Evolutionary conservation across 1,139 yeast species (phyloP), one percentile per base, ranked within the genome.

Genomic region (Scheffersomyces cryptocercus): DNA sequence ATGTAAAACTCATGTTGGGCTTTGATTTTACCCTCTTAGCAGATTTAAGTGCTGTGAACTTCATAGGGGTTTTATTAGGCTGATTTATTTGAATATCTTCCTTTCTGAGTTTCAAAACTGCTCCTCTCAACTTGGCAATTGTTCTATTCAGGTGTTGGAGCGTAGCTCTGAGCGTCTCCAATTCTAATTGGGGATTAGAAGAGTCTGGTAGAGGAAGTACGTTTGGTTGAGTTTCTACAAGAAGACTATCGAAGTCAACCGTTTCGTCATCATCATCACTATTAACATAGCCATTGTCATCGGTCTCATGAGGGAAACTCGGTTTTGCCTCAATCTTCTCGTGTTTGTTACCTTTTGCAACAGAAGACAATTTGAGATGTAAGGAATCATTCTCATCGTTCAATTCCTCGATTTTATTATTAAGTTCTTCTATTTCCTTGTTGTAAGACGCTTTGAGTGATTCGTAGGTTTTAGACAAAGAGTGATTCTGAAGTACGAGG

Each of bases 161-260:
- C 11, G 88, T 83, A 0, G 88, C 78, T 51, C 78, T 74, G 52
- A 86, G 68, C 0, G 91, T 83, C 55, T 88, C 91, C 5, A 79
- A 68, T 58, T 87, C 91, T 38, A 85, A 66, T 12, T 75, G 80
- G 2, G 77, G 67, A 49, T 79, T 73, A 38, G 75, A 70, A 1
- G 79, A 70, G 28, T 84, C 79, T 1, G 75, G 39, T 14, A 49
- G 50, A 0, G 72, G 62, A 11, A 65, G 42, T 33, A 61, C 65
- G 29, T 50, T 58, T 9, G 67, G 62, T 28, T 59, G 54, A 3
- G 71, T 47, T 31, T 69, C 75, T 16, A 61, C 53, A 43, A 73
- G 55, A 28, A 71, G 56, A 30, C 67, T 59, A 39, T 71, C 75
- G 44, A 70, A 62, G 40, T 70, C 73, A 28, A 61, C 41, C 5